Percentiles rank a stretch among this genome's conserved stretches.
Conservation (phyloP, 1,139 yeast species). For the Yamadazyma trypodendri region DNA sequence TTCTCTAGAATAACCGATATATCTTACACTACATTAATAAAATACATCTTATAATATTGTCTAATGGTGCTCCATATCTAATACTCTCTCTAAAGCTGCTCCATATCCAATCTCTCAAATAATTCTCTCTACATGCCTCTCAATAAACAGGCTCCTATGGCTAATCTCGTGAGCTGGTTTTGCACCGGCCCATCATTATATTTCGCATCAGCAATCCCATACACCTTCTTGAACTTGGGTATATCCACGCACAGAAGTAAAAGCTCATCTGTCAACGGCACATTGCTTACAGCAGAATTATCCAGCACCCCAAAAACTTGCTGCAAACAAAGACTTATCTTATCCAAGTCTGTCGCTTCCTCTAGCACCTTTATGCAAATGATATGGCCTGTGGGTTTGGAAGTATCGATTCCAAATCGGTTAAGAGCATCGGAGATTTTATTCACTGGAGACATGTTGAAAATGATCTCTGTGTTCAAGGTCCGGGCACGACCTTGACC, state of each 20-base stretch:
- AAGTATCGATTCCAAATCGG: conserved; percentile 40
- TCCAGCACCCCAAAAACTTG: conserved; percentile 15
- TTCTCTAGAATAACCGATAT: no score
- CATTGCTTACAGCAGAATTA: conserved; percentile 11
- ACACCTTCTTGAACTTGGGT: conserved; percentile 35
- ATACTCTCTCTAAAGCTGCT: no score
- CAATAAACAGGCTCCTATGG: conserved; percentile 39
- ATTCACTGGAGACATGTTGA: conserved; percentile 43
- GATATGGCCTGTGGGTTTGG: conserved; percentile 17
- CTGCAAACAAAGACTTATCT: conserved; percentile 16
- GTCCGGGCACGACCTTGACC: conserved; percentile 39
- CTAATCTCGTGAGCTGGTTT: conserved; percentile 30
- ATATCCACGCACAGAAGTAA: conserved; percentile 25
- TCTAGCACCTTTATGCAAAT: conserved; percentile 32
- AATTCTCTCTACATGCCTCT: conserved; percentile 33
- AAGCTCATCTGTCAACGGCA: conserved; percentile 24
- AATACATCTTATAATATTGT: no score
- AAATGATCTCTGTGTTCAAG: conserved; percentile 42
- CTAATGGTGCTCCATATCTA: no score
- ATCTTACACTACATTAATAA: no score
- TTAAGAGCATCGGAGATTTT: conserved; percentile 45
- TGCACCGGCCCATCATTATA: conserved; percentile 17
- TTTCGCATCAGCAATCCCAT: conserved; percentile 36
- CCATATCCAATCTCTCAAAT: no score
- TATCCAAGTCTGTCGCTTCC: conserved; percentile 10